These are phyloP conservation scores for Stereocaulon alpinum DNA, from an alignment of 495 filamentous ascomycete species.

Conservation along the genomic window DNA sequence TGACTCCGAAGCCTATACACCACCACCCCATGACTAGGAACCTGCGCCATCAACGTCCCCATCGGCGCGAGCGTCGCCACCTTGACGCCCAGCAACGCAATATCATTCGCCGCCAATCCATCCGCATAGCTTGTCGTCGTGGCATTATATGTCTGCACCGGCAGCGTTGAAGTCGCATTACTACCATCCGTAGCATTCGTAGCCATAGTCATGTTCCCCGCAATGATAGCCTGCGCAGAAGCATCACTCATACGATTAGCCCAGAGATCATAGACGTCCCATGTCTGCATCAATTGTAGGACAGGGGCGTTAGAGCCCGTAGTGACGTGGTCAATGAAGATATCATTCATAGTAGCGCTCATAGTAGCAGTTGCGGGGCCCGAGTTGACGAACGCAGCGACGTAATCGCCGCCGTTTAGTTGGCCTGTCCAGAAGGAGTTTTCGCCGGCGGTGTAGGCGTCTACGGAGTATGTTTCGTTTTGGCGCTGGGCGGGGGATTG, in stretches of 20 bases:
- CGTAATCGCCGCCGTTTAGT: slow-evolving; percentile 31
- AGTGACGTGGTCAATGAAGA: slow-evolving; percentile 40
- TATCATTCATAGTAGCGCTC: slow-evolving; percentile 43
- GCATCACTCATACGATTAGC: slow-evolving; percentile 40
- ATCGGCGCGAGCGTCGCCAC: slow-evolving; percentile 31
- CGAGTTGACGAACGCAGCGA: slow-evolving; percentile 41
- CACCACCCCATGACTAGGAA: slow-evolving; percentile 36
- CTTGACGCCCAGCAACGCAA: slow-evolving; percentile 34
- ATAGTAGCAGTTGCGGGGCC: slow-evolving; percentile 31
- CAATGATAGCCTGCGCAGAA: slow-evolving; percentile 35
- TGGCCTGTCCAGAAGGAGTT: slow-evolving; percentile 41
- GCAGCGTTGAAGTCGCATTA: slow-evolving; percentile 13
- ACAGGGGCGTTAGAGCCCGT: slow-evolving; percentile 31
- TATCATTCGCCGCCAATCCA: slow-evolving; percentile 29
- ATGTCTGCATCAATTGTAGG: slow-evolving; percentile 25
- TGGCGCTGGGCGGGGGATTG: slow-evolving; percentile 23
- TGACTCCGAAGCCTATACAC: slow-evolving; percentile 37
- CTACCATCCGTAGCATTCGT: slow-evolving; percentile 29
- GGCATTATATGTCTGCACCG: slow-evolving; percentile 31
- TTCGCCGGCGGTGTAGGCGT: slow-evolving; percentile 29
- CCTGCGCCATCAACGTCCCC: slow-evolving; percentile 32
- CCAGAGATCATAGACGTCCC: slow-evolving; percentile 51
- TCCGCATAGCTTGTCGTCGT: slow-evolving; percentile 34
- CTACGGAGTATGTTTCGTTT: slow-evolving; percentile 24
- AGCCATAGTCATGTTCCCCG: slow-evolving; percentile 22